Conservation (phyloP, 805 yeast species). For the Geotrichum ghanense region DNA sequence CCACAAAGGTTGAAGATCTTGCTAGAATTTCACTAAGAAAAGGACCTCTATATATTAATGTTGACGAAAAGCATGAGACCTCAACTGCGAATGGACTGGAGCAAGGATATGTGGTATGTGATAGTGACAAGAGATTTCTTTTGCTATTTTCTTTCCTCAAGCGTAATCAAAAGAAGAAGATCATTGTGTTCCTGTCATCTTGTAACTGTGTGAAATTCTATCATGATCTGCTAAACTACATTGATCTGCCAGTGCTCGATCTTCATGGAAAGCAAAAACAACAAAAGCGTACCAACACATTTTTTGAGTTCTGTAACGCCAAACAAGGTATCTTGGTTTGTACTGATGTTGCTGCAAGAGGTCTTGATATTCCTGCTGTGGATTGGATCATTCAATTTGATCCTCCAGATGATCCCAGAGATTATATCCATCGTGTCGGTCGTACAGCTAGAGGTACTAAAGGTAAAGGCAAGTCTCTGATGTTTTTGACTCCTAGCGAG, state of each 20-base stretch:
- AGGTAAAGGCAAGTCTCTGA: conserved; percentile 86
- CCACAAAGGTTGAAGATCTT: conserved; percentile 95
- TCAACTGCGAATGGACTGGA: conserved; percentile 96
- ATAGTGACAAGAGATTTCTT: conserved; percentile 86
- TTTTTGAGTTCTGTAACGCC: conserved; percentile 96
- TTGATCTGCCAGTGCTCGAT: conserved; percentile 92
- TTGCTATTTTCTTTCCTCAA: conserved; percentile 86
- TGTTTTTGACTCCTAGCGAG: conserved; percentile 92
- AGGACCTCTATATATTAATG: conserved; percentile 90
- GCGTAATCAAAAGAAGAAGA: conserved; percentile 74
- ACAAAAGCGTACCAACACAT: conserved; percentile 96
- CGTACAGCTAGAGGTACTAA: conserved; percentile 86
- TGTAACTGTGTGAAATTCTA: conserved; percentile 96
- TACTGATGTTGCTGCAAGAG: conserved; percentile 99
- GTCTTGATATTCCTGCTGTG: conserved; percentile 94
- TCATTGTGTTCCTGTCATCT: conserved; percentile 89
- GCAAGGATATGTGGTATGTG: conserved; percentile 98
- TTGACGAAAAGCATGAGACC: conserved; percentile 67
- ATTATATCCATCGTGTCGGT: conserved; percentile 97
- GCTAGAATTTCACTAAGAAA: conserved; percentile 92
- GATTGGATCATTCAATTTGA: conserved; percentile 99
- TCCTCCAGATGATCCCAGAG: conserved; percentile 99
- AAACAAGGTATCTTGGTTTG: conserved; percentile 86
- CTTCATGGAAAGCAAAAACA: conserved; percentile 98
- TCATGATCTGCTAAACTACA: conserved; percentile 88